Conservation (phyloP, 2,329 filamentous ascomycete species). For the Malbranchea zuffiana region DNA sequence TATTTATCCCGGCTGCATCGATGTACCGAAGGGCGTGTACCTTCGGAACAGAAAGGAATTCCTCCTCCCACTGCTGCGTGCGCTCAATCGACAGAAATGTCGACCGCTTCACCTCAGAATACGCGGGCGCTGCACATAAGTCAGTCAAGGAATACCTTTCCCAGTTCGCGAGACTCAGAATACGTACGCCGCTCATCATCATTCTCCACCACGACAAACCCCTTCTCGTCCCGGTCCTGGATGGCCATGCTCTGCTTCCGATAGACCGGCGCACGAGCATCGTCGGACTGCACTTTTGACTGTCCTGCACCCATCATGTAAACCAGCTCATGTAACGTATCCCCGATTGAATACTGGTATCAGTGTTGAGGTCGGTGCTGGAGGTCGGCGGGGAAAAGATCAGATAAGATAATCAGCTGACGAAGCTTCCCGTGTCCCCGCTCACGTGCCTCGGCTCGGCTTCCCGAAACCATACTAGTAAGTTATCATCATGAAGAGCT, state of each 20-base stretch:
- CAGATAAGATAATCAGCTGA: no score
- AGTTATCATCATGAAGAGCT: no score
- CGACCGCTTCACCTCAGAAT: slow-evolving; percentile 12
- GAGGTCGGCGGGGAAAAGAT: no score
- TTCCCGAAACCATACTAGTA: no score
- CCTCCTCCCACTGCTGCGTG: slow-evolving; percentile 20
- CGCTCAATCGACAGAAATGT: slow-evolving; percentile 17
- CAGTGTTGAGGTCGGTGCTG: no score
- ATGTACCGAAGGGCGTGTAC: slow-evolving; percentile 11
- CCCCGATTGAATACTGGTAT: no score
- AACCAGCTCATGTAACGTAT: no score
- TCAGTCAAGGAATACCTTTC: no score
- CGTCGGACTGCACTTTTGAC: slow-evolving; percentile 5
- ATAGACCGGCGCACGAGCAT: slow-evolving; percentile 1
- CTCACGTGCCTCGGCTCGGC: no score
- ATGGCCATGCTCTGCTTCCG: slow-evolving; percentile 5
- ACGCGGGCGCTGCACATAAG: slow-evolving; percentile 16
- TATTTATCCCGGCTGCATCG: no score
- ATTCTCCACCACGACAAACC: slow-evolving; percentile 11
- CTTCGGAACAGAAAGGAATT: slow-evolving; percentile 21
- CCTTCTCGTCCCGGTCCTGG: slow-evolving; percentile 1
- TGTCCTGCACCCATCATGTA: slow-evolving; percentile 10
- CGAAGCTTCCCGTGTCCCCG: no score
- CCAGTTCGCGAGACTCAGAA: background rate
- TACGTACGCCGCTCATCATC: background rate